phyloP scores from a whole-genome alignment of 257 asterid genomes.

The Nyctanthes arbortristis region DNA sequence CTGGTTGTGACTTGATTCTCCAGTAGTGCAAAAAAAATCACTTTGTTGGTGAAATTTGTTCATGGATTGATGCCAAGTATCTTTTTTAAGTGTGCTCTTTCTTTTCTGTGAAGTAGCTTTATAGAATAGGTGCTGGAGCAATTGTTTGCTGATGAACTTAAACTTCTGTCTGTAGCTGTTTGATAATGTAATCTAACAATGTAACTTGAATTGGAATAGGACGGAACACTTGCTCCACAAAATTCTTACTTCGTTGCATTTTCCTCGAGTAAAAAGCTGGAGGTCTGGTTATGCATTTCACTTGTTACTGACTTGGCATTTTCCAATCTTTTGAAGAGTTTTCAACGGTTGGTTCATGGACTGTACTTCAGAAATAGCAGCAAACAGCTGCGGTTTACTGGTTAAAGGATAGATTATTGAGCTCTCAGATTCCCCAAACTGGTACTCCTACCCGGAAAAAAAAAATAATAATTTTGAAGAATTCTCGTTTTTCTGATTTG shows the following conservation, averaged over 20 bases:
- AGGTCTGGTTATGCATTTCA: too few relatives aligned
- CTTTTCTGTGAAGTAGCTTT: neutral
- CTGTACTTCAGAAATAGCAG: too few relatives aligned
- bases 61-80: neutral
- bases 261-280: too few relatives aligned
- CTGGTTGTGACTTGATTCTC: neutral
- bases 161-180: neutral
- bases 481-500: too few relatives aligned
- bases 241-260: too few relatives aligned
- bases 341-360: too few relatives aligned
- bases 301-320: neutral
- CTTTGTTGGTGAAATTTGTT: neutral
- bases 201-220: neutral
- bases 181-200: neutral
- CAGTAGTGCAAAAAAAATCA: neutral
- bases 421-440: too few relatives aligned
- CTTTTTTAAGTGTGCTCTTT: neutral
- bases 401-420: too few relatives aligned
- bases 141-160: slow-evolving; percentile 5
- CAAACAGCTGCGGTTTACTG: too few relatives aligned
- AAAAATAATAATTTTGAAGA: too few relatives aligned
- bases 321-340: too few relatives aligned
- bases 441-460: too few relatives aligned
- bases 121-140: neutral
- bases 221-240: neutral